Base-by-base conservation (phyloP, 495 filamentous ascomycete species). In the Annulohypoxylon stygium region DNA sequence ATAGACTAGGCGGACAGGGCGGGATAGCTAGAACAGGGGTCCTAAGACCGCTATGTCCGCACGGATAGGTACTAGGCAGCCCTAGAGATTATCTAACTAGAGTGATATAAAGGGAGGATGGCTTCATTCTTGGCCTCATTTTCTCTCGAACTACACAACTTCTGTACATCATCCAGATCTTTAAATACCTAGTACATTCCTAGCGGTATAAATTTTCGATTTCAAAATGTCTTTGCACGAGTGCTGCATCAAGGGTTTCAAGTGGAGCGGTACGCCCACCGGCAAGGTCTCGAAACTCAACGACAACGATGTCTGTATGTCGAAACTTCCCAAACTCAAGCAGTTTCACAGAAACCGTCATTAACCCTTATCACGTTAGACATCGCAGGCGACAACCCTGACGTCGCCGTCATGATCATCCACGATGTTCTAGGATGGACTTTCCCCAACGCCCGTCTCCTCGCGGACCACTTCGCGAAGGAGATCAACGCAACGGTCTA, bases 371-470 rank as follows among this genome's bases (percentile, higher is more conserved):
- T 3, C 3, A 20, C 8, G 1, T 7, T 39, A 47, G 43, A 88
- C 73, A 72, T 87, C 45, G 78, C 84, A 1, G 76, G 88, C 25
- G 69, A 84, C 20, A 80, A 80, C 41, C 73, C 79, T 25, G 81
- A 82, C 57, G 83, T 79, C 37, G 85, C 88, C 63, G 75, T 90
- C 11, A 74, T 90, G 62, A 75, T 88, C 53, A 77, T 91, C 65
- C 85, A 89, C 43, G 88, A 90, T 75, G 73, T 86, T 4, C 83
- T 90, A 53, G 89, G 89, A 39, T 91, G 89, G 88, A 81, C 81
- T 1, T 86, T 90, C 51, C 76, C 82, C 65, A 90, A 91, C 74
- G 72, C 75, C 5, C 83, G 89, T 3, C 77, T 90, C 0, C 76
- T 90, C 12, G 87, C 88, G 12, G 88, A 91, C 76, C 80, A 82